phyloP scores from a whole-genome alignment of 148 eudicot genomes.

The Euryodendron excelsum region DNA sequence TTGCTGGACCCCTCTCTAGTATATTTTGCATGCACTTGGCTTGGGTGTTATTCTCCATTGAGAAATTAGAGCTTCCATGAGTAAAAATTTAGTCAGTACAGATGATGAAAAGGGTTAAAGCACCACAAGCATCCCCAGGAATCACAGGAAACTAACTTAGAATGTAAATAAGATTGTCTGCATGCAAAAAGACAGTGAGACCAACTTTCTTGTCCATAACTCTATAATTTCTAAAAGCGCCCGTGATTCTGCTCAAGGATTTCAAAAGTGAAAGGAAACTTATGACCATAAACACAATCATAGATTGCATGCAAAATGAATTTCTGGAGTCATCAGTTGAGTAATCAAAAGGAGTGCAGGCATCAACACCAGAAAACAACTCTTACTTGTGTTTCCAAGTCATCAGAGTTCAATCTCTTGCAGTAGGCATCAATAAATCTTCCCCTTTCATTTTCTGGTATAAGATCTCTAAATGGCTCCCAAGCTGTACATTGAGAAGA shows the following conservation, averaged over 20 bases:
- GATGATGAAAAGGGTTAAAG: too few species aligned
- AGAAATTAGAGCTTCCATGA: too few species aligned
- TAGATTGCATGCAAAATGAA: not conserved
- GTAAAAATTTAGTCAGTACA: too few species aligned
- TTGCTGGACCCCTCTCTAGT: too few species aligned
- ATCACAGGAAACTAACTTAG: too few species aligned
- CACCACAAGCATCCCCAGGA: too few species aligned
- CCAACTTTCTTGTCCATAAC: not conserved
- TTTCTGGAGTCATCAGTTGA: not conserved
- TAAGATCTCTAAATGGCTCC: conserved; percentile 94
- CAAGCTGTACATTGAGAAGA: conserved; percentile 55
- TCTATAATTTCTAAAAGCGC: not conserved
- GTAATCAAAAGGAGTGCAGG: not conserved
- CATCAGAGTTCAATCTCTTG: conserved; percentile 82
- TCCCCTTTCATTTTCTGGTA: conserved; percentile 88
- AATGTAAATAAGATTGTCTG: too few species aligned
- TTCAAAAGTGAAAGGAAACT: not conserved
- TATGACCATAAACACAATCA: too few species aligned
- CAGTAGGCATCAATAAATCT: conserved; percentile 77
- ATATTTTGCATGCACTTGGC: too few species aligned
- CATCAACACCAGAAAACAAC: not conserved
- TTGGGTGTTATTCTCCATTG: too few species aligned
- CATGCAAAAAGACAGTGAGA: too few species aligned
- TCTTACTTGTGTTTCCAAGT: conserved; percentile 77
- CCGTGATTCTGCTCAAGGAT: not conserved